phyloP scores from a whole-genome alignment of 371 early-diverging fungal species.

The Encephalitozoon romaleae region DNA sequence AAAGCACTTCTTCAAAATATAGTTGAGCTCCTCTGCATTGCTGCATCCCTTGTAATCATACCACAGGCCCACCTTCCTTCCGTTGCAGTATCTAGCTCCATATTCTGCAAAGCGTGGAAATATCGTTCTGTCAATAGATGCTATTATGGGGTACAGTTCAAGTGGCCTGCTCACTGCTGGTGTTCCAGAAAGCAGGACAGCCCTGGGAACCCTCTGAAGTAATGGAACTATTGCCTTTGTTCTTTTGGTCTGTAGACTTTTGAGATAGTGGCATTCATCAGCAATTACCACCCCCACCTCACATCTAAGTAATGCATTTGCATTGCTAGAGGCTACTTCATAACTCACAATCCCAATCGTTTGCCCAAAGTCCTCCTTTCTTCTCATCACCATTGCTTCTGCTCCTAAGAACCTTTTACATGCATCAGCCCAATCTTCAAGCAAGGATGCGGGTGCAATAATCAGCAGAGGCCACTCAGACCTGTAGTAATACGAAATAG shows the following conservation, averaged over 20 bases:
- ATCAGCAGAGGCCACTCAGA: constrained; percentile 64
- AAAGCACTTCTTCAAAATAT: constrained; percentile 62
- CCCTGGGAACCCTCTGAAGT: constrained; percentile 57
- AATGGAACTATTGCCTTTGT: constrained; percentile 62
- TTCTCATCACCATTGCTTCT: constrained; percentile 30
- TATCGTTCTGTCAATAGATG: constrained; percentile 55
- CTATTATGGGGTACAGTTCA: constrained; percentile 64
- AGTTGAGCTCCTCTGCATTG: constrained; percentile 64
- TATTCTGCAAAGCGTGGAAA: constrained; percentile 61
- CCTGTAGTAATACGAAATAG: constrained; percentile 63
- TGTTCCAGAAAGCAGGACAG: constrained; percentile 63
- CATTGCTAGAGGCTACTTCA: constrained; percentile 38
- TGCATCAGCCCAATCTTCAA: constrained; percentile 63
- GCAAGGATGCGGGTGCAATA: constrained; percentile 63
- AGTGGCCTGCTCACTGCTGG: constrained; percentile 64
- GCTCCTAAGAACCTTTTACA: constrained; percentile 62
- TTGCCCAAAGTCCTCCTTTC: constrained; percentile 24
- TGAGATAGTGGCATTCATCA: constrained; percentile 65
- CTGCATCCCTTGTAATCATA: constrained; percentile 60
- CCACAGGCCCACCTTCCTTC: constrained; percentile 42
- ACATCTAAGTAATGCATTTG: neutral
- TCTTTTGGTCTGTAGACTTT: constrained; percentile 61
- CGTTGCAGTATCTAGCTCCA: constrained; percentile 65
- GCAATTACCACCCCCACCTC: constrained; percentile 53
- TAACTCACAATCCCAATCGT: constrained; percentile 50